Conservation (phyloP, 192 early-diverging fungal species). For the Rhizophagus clarus region DNA sequence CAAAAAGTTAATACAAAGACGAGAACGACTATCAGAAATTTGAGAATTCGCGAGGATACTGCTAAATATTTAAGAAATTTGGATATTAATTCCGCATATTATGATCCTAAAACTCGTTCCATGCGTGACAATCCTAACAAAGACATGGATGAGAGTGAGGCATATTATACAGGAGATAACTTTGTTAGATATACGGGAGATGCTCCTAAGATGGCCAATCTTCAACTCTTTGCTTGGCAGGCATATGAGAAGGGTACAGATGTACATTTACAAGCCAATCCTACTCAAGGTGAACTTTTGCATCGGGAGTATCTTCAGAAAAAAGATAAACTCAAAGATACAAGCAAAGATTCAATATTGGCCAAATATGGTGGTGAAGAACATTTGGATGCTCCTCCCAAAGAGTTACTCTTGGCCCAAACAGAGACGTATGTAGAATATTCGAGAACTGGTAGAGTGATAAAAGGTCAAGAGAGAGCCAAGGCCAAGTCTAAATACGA, state of each 20-base stretch:
- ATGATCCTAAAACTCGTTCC: conserved; percentile 98
- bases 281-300: conserved; percentile 91
- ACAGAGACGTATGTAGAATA: conserved; percentile 97
- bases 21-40: conserved; percentile 91
- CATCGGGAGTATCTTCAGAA: conserved; percentile 86
- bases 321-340: conserved; percentile 76
- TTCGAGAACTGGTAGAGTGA: conserved; percentile 83
- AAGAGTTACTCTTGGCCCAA: conserved; percentile 89
- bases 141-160: conserved; percentile 55
- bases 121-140: conserved; percentile 97
- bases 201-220: conserved; percentile 75
- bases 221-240: conserved; percentile 95
- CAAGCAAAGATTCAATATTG: conserved; percentile 75
- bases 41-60: conserved; percentile 98
- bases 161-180: conserved; percentile 86
- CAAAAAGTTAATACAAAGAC: conserved; percentile 88
- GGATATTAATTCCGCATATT: conserved; percentile 93
- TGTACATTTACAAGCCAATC: conserved; percentile 92
- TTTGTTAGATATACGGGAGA: conserved; percentile 90
- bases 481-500: conserved; percentile 82
- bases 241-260: conserved; percentile 81
- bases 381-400: conserved; percentile 86
- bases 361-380: conserved; percentile 94
- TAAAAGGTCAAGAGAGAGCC: conserved; percentile 83
- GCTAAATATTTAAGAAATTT: conserved; percentile 98